phyloP scores from a whole-genome alignment of 176 grass and related monocot species.

The Triticum monococcum region DNA sequence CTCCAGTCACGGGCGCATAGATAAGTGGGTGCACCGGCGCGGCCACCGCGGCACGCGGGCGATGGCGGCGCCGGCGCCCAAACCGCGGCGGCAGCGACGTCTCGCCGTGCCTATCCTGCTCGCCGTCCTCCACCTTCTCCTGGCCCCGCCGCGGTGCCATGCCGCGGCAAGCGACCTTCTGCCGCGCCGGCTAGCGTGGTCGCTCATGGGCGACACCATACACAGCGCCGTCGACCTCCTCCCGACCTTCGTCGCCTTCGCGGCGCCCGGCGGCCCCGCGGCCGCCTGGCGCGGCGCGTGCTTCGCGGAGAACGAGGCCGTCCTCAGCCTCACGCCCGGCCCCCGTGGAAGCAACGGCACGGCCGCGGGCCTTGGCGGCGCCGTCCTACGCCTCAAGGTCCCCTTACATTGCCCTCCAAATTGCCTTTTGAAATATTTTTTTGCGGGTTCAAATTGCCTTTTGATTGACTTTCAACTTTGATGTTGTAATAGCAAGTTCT shows the following conservation, averaged over 20 bases:
- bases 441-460: too few species aligned
- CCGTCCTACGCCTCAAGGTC: conserved; percentile 71
- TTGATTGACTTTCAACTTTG: neutral
- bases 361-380: conserved; percentile 33
- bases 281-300: conserved; percentile 73
- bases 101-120: neutral
- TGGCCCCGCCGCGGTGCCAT: neutral
- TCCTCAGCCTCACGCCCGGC: conserved; percentile 52
- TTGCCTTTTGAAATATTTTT: neutral
- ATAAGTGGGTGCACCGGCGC: neutral
- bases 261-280: conserved; percentile 38
- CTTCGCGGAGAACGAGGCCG: conserved; percentile 76
- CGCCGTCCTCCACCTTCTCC: neutral
- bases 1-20: conserved; percentile 11
- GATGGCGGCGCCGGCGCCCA: neutral
- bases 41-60: neutral
- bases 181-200: conserved; percentile 72
- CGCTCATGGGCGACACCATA: conserved; percentile 48
- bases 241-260: conserved; percentile 72
- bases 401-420: neutral
- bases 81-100: neutral
- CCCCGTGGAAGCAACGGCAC: conserved; percentile 28
- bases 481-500: neutral
- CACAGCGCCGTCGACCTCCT: conserved; percentile 96
- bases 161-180: conserved; percentile 54